Percentiles rank a stretch among this genome's conserved stretches.
Evolutionary conservation across 2,329 filamentous ascomycete species (phyloP).

Genomic region (Nothopassalora personata): DNA sequence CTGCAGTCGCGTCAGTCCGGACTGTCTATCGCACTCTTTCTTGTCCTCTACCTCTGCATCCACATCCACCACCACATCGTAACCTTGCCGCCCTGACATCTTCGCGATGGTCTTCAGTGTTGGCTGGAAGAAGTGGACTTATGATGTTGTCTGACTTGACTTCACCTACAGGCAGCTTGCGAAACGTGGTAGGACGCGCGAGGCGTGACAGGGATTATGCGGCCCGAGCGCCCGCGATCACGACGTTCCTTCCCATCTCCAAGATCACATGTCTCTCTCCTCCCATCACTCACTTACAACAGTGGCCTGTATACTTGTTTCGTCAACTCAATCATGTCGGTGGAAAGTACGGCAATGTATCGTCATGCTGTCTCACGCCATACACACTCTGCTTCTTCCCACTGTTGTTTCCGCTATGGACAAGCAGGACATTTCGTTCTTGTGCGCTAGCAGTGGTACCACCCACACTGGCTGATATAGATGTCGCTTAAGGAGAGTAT

Average conservation of each 20-base stretch:
- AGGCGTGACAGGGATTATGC: not conserved
- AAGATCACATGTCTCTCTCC: not conserved
- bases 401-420: no score
- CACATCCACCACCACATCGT: slow-evolving; percentile 96
- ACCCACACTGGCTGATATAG: no score
- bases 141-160: not conserved
- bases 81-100: slow-evolving; percentile 62
- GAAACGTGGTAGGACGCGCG: not conserved
- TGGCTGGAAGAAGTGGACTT: not conserved
- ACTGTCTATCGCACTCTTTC: not conserved
- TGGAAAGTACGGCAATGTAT: no score
- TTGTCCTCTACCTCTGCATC: slow-evolving; percentile 74
- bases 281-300: not conserved
- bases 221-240: not conserved
- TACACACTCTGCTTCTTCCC: no score
- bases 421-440: no score
- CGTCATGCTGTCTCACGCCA: no score
- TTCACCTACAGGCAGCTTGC: not conserved
- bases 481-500: no score
- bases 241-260: not conserved
- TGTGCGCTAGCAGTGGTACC: no score
- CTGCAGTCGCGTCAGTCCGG: slow-evolving; percentile 44
- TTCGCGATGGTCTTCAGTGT: not conserved
- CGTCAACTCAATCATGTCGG: no score
- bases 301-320: no score